Conservation (phyloP, 805 yeast species). For the Yarrowia sp. region DNA sequence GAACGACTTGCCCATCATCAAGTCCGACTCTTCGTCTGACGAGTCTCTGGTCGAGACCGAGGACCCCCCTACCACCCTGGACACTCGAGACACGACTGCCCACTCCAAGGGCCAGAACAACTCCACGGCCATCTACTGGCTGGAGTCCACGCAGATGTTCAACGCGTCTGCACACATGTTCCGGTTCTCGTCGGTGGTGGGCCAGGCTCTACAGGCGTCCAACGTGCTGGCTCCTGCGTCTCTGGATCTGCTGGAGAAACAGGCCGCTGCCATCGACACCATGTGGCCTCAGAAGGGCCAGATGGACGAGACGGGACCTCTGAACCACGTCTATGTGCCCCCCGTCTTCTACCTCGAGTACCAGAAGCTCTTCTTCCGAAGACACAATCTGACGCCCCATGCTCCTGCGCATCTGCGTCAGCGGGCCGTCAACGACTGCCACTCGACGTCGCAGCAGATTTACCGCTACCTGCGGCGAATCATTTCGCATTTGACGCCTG, state of each 20-base stretch:
- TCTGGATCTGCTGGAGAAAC: constrained; percentile 31
- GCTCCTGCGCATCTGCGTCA: constrained; percentile 40
- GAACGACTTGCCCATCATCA: constrained; percentile 30
- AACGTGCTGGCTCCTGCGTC: constrained; percentile 30
- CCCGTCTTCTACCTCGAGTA: constrained; percentile 24
- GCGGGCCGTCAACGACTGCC: constrained; percentile 32
- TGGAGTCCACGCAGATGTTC: constrained; percentile 34
- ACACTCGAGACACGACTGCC: constrained; percentile 21
- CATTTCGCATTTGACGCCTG: constrained; percentile 28
- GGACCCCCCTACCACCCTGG: constrained; percentile 5
- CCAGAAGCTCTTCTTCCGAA: constrained; percentile 15
- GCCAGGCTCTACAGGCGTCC: constrained; percentile 28
- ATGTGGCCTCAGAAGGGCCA: constrained; percentile 35
- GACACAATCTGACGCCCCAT: constrained; percentile 40
- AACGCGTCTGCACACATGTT: constrained; percentile 32
- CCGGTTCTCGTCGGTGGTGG: constrained; percentile 32
- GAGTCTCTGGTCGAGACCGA: neutral
- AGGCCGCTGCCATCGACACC: constrained; percentile 14
- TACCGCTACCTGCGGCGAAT: constrained; percentile 16
- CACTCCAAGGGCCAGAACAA: constrained; percentile 25
- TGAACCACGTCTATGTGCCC: constrained; percentile 36
- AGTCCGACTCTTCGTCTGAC: constrained; percentile 22
- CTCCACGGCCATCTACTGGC: constrained; percentile 34
- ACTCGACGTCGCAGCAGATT: constrained; percentile 16
- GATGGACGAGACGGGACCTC: constrained; percentile 29